Base-by-base conservation (phyloP, 2,329 filamentous ascomycete species). In the Amesomyces nigricolor region DNA sequence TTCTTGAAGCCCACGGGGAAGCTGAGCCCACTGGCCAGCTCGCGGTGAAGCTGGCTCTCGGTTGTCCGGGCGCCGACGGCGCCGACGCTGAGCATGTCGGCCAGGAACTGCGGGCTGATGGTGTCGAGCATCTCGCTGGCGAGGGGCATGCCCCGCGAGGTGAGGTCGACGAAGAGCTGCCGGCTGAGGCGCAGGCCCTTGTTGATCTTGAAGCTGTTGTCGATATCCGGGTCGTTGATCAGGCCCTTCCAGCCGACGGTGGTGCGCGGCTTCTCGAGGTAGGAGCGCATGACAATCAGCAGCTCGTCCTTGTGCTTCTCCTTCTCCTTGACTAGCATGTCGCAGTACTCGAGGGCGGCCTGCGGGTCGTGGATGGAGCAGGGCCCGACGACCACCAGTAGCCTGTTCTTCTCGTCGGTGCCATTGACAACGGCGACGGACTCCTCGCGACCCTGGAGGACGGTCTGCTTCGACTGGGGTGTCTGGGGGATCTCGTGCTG, bases 1-100 rank as follows among this genome's bases (percentile, higher is more conserved):
- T 99, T 99, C 82, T 99, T 99, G 87, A 99, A 99, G 50, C 94
- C 94, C 10, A 99, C 91, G 2, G 94, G 94, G 87, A 96, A 97
- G 64, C 88, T 95, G 37, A 97, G 79, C 68, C 94, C 94, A 51
- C 88, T 94, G 19, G 94, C 92, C 61, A 99, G 78, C 74, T 99
- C 94, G 54, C 94, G 86, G 73, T 99, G 94, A 60, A 97, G 80
- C 76, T 99, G 94, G 50, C 87, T 91, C 76, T 99, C 94, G 2
- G 94, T 97, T 17, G 94, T 99, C 59, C 94, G 83, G n/a, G 94
- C 94, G 54, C 94, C 94, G 63, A 99, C 86, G 29, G 94, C 94
- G 54, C 94, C 94, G 11, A 96, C 86, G 38, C 89, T 95, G 63
- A 97, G 80, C 67, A 95, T 74, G 72, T 99, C 94, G 51, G 92